Evolutionary conservation across 2,329 filamentous ascomycete species (phyloP).

Genomic region (Phaeosphaeriaceae sp.): DNA sequence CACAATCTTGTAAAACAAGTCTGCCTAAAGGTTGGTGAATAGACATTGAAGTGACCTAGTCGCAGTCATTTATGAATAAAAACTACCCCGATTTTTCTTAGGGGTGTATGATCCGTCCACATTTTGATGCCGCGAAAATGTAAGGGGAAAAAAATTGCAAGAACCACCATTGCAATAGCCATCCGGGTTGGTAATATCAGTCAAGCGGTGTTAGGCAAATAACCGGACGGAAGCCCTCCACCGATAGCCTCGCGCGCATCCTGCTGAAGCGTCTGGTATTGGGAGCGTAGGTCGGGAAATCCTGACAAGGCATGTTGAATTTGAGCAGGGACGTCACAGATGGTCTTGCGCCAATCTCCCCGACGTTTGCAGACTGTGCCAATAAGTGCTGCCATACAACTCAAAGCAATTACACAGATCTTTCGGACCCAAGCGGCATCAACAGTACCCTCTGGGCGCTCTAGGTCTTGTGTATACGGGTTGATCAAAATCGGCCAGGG

Average conservation of each 20-base stretch:
- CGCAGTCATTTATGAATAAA: too few relatives aligned
- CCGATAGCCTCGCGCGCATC: constrained; percentile 26
- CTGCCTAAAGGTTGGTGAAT: too few relatives aligned
- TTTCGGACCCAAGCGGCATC: constrained; percentile 22
- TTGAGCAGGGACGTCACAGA: constrained; percentile 28
- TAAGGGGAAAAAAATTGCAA: too few relatives aligned
- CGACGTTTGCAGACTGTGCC: constrained; percentile 17
- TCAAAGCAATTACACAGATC: constrained; percentile 21
- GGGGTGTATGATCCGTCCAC: too few relatives aligned
- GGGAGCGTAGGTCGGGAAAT: constrained; percentile 25
- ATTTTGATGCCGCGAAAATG: too few relatives aligned
- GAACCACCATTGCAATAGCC: too few relatives aligned
- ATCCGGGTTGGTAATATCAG: too few relatives aligned
- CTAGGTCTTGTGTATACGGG: constrained; percentile 30
- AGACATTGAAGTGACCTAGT: too few relatives aligned
- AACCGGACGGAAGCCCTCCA: constrained; percentile 25
- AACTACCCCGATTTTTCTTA: too few relatives aligned
- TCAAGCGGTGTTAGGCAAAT: constrained; percentile 3
- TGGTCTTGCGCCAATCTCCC: constrained; percentile 25
- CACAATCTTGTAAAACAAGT: background rate
- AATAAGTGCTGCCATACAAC: constrained; percentile 31
- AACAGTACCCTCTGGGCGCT: constrained; percentile 28
- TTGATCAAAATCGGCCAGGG: constrained; percentile 34
- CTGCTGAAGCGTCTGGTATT: constrained; percentile 25
- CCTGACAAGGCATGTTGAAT: constrained; percentile 19